These are phyloP conservation scores for Schrenkiella parvula DNA, from an alignment of 345 rosid species.

Conservation along the genomic window DNA sequence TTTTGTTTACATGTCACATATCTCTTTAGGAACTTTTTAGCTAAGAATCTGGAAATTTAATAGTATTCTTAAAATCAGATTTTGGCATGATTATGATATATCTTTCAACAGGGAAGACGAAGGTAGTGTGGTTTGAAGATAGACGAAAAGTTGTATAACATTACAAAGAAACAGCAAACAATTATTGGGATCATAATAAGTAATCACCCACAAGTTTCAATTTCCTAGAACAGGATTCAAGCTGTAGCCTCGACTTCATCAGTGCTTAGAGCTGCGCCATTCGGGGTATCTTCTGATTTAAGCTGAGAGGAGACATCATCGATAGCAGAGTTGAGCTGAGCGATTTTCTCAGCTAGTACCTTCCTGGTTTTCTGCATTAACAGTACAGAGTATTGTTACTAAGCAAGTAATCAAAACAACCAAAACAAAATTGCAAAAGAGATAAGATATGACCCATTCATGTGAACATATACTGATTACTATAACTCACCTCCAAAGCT, in stretches of 20 bases:
- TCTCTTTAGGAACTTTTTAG: not conserved
- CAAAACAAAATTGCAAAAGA: not conserved
- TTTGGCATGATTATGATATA: not conserved
- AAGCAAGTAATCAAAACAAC: not conserved
- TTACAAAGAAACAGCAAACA: constrained; percentile 25
- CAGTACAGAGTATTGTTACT: not conserved
- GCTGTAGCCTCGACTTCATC: constrained; percentile 63
- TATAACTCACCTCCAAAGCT: constrained; percentile 68
- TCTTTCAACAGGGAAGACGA: not conserved
- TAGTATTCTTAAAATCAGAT: not conserved
- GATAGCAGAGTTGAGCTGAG: constrained; percentile 80
- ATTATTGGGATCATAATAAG: constrained; percentile 10
- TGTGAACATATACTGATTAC: not conserved
- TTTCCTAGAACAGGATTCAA: constrained; percentile 30
- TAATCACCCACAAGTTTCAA: not conserved
- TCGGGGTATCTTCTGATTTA: constrained; percentile 55
- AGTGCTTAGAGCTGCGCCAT: constrained; percentile 48
- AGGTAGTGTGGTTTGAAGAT: not conserved
- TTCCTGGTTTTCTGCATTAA: constrained; percentile 71
- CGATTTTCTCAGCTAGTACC: constrained; percentile 73
- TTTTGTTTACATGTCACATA: not conserved
- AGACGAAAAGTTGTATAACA: constrained; percentile 14
- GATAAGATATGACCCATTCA: not conserved
- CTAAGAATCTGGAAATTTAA: not conserved
- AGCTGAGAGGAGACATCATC: constrained; percentile 82